A percentile compares a stretch with the other conserved stretches of the same genome.
Evolutionary conservation across 768 basidiomycete species (phyloP).

Genomic region (Cubamyces lactineus): DNA sequence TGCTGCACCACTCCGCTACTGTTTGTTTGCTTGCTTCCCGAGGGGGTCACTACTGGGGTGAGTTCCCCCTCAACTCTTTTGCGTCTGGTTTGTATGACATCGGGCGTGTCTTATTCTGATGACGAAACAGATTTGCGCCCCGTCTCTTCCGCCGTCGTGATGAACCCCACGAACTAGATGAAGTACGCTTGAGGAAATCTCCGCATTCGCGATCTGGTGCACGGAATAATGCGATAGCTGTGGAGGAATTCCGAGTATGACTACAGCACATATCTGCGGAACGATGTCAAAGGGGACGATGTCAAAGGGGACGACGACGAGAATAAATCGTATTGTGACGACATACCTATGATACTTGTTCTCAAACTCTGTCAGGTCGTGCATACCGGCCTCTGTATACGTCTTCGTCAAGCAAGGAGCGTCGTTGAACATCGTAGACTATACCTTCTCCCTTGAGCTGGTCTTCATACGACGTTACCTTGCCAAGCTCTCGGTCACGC

Average conservation of each 20-base stretch:
- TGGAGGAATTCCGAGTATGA: too few relatives aligned
- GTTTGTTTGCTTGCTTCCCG: conserved; percentile 6
- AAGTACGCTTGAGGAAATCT: too few relatives aligned
- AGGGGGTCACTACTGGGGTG: background rate
- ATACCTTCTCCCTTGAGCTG: conserved; percentile 27
- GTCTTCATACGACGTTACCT: conserved; percentile 21
- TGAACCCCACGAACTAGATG: too few relatives aligned
- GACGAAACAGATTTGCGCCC: conserved; percentile 9
- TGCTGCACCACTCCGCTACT: conserved; percentile 6
- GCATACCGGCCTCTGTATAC: conserved; percentile 29
- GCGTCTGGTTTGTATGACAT: too few relatives aligned
- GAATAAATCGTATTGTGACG: background rate
- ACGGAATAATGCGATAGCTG: background rate
- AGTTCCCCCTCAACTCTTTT: background rate
- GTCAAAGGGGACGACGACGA: background rate
- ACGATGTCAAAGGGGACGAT: background rate
- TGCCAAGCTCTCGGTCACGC: conserved; percentile 24
- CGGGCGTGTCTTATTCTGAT: too few relatives aligned
- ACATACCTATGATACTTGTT: conserved; percentile 23
- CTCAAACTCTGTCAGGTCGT: conserved; percentile 26
- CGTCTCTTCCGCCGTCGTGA: conserved; percentile 1
- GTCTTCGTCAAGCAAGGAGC: background rate
- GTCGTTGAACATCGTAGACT: background rate
- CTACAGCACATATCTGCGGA: background rate
- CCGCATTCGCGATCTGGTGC: too few relatives aligned